Evolutionary conservation across 805 yeast species (phyloP), one percentile per base, ranked within the genome.

Genomic region (Wickerhamiella allomyrinae): DNA sequence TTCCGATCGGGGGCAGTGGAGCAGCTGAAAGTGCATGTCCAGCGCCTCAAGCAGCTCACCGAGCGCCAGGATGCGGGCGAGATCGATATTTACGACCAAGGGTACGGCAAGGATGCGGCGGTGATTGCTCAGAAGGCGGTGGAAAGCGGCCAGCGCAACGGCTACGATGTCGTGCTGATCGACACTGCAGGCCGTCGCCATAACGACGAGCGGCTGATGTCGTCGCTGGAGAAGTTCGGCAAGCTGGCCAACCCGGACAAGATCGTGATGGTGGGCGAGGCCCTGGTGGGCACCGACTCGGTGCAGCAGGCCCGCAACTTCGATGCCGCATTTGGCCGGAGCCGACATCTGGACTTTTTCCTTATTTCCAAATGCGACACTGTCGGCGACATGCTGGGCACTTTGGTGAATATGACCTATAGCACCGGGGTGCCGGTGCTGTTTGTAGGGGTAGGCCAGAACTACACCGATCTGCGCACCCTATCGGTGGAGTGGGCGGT

Each of bases 1-100:
- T 89, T 89, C 65, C 73, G 98, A 61, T 84, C 95, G 1, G 98
- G 98, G 41, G 98, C 98, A 1, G 96, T 89, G n/a, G 97, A 89
- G 59, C 98, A 89, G 63, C 68, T 89, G 46, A 76, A 91, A 51
- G 95, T 87, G 2, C 98, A 89, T 62, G 97, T 89, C 2, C 77
- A 78, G 47, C 83, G 91, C 54, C 66, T 89, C 48, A 73, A 77
- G 41, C 76, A 76, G 47, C 66, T 87, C 34, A 77, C 84, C 24
- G 72, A 69, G 37, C 59, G 70, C 3, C 59, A 66, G 14, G 67
- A 71, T 2, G 53, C 61, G 10, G 70, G 68, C 9, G 52, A 57
- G 38, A 79, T 85, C 40, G 95, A 86, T 57, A 63, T 89, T 25
- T 89, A 80, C 58, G 94, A 86, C 62, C 87, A 86, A 42, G 98